phyloP scores from a whole-genome alignment of 352 stramenopile genomes.

The Globisporangium heterothallicum region DNA sequence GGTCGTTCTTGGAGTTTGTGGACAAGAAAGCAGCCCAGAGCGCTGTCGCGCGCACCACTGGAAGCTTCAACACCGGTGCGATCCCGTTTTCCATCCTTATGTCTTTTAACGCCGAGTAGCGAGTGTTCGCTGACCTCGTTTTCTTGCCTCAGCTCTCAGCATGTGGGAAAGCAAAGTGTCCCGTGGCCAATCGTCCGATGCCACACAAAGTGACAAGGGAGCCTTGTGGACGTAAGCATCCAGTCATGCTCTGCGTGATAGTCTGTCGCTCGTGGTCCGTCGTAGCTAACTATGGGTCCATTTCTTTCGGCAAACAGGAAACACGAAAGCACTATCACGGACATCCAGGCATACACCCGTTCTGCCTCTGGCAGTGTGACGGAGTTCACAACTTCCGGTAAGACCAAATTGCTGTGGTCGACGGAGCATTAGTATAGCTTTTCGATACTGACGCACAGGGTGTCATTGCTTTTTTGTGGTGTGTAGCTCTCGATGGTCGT shows the following conservation, averaged over 20 bases:
- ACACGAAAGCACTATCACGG: constrained; percentile 82
- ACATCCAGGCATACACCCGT: constrained; percentile 62
- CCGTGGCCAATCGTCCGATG: constrained; percentile 76
- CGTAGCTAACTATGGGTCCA: not conserved
- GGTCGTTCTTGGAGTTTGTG: constrained; percentile 67
- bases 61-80: constrained; percentile 65
- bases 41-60: constrained; percentile 49
- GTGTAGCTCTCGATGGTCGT: constrained; percentile 67
- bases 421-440: not conserved
- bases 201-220: constrained; percentile 75
- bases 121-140: not conserved
- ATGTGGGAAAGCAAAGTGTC: constrained; percentile 85
- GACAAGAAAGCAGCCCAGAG: constrained; percentile 70
- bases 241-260: not conserved
- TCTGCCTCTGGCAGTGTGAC: constrained; percentile 51
- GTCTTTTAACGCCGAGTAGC: too few relatives aligned
- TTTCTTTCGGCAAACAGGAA: constrained; percentile 34
- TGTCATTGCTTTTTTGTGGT: not conserved
- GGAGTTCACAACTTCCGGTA: constrained; percentile 83
- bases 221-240: constrained; percentile 72
- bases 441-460: not conserved
- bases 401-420: not conserved
- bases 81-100: not conserved
- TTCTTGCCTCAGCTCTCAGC: constrained; percentile 58
- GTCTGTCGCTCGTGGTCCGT: not conserved